A percentile compares a stretch with the other conserved stretches of the same genome.
These are phyloP conservation scores for Geosmithia morbida DNA, from an alignment of 2,329 filamentous ascomycete genomes.

Conservation along the genomic window DNA sequence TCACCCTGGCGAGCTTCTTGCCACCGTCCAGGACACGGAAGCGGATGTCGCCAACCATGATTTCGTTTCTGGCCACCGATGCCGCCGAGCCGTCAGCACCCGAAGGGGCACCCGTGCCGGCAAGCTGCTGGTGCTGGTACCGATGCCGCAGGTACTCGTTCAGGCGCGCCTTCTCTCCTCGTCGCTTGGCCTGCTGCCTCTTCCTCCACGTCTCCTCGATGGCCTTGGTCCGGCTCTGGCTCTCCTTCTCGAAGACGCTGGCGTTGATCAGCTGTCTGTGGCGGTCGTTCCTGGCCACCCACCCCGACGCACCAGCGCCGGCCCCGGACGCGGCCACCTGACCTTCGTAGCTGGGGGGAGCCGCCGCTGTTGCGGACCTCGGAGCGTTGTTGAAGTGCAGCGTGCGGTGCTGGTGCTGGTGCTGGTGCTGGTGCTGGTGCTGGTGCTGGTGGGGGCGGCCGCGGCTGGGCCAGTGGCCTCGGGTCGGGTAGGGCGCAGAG, in stretches of 20 bases:
- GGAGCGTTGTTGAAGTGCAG: conserved; percentile 44
- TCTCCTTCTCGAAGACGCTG: conserved; percentile 61
- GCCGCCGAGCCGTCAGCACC: conserved; percentile 4
- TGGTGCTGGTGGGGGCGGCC: conserved; percentile 20
- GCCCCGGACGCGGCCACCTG: conserved; percentile 19
- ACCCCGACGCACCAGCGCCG: conserved; percentile 19
- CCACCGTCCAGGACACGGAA: conserved; percentile 65
- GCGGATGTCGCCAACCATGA: conserved; percentile 55
- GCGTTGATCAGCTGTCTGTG: conserved; percentile 76
- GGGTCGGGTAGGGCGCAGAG: conserved; percentile 16
- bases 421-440: no score
- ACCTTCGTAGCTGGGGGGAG: conserved; percentile 15
- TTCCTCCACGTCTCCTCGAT: conserved; percentile 55
- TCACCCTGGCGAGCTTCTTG: conserved; percentile 64
- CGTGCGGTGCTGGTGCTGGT: conserved; percentile 32
- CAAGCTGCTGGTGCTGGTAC: conserved; percentile 7
- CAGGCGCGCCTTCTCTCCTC: conserved; percentile 45
- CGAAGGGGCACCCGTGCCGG: conserved; percentile 4
- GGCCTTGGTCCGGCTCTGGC: conserved; percentile 51
- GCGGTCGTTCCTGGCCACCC: conserved; percentile 60
- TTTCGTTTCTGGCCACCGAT: conserved; percentile 34
- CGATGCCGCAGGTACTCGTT: conserved; percentile 16
- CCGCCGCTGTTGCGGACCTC: conserved; percentile 4
- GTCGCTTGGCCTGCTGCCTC: conserved; percentile 37
- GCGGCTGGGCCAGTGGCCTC: conserved; percentile 14